phyloP scores from a whole-genome alignment of 2,329 filamentous ascomycete genomes.

The Trichoderma guizhouense region DNA sequence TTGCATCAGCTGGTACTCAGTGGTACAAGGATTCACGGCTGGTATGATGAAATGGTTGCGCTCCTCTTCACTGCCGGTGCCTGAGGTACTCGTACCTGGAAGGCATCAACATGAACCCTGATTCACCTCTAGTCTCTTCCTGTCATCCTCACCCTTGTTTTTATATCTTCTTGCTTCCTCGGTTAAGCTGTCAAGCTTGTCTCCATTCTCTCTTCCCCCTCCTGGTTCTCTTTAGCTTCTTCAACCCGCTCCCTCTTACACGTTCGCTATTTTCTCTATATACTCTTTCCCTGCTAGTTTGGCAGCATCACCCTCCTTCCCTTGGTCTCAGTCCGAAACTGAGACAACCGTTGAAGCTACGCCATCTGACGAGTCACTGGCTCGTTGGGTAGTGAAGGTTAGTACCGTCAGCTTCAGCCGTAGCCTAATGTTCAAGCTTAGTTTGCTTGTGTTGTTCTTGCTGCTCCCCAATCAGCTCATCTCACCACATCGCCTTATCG shows the following conservation, averaged over 20 bases:
- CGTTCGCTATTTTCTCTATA: not conserved
- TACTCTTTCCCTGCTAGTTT: not conserved
- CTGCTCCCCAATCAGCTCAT: not conserved
- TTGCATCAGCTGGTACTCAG: constrained; percentile 7
- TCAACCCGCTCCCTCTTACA: not conserved
- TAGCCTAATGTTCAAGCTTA: not conserved
- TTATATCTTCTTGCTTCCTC: not conserved
- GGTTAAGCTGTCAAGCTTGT: not conserved
- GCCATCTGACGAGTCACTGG: not conserved
- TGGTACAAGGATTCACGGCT: not conserved
- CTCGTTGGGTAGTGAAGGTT: not conserved
- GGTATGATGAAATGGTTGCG: not conserved
- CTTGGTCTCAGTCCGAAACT: not conserved
- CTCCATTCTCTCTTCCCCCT: not conserved
- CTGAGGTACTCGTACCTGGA: not conserved
- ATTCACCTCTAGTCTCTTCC: not conserved
- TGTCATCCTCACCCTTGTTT: not conserved
- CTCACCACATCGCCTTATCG: not conserved
- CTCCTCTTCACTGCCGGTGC: not conserved
- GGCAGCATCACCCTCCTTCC: not conserved
- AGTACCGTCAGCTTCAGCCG: not conserved
- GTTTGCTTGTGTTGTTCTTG: not conserved
- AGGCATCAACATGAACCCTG: not conserved
- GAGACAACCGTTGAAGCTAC: not conserved
- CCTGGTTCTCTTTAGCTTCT: not conserved